Percentiles rank a stretch among this genome's conserved stretches.
These are phyloP conservation scores for Suhomyces atakaporum DNA, from an alignment of 1,139 yeast genomes.

Conservation along the genomic window DNA sequence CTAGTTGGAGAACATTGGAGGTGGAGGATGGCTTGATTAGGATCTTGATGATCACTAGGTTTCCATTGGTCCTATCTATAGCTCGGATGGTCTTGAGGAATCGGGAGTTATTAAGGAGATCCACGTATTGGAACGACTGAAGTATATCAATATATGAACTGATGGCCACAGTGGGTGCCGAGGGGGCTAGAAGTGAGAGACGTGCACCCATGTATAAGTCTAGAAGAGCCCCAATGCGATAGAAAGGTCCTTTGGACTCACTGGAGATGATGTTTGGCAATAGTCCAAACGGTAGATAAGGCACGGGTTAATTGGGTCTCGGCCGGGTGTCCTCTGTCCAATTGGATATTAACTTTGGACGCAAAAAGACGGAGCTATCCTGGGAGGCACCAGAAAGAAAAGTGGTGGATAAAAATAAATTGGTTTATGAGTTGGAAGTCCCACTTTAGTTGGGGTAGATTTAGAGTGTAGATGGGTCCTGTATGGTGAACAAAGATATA, in stretches of 20 bases:
- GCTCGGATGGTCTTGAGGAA: conserved; percentile 88
- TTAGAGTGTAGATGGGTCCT: no score
- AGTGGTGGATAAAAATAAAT: no score
- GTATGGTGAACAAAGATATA: not conserved
- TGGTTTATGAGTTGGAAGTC: no score
- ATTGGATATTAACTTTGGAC: no score
- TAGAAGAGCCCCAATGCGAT: not conserved
- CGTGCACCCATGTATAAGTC: conserved; percentile 71
- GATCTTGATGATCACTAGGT: conserved; percentile 69
- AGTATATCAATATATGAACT: conserved; percentile 86
- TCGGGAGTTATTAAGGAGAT: conserved; percentile 71
- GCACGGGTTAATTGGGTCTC: no score
- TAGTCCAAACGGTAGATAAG: no score
- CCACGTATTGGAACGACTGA: conserved; percentile 70
- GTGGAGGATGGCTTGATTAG: conserved; percentile 70
- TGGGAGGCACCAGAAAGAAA: no score
- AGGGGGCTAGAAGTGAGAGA: conserved; percentile 81
- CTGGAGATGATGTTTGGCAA: no score
- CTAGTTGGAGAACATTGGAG: conserved; percentile 32
- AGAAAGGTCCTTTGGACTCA: no score
- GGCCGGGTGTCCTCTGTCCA: no score
- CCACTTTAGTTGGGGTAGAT: no score
- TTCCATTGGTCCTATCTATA: conserved; percentile 60
- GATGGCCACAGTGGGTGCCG: conserved; percentile 88
- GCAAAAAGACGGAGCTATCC: no score